Evolutionary conservation across 495 filamentous ascomycete genomes (phyloP).

Genomic region (Friedmanniomyces endolithicus): DNA sequence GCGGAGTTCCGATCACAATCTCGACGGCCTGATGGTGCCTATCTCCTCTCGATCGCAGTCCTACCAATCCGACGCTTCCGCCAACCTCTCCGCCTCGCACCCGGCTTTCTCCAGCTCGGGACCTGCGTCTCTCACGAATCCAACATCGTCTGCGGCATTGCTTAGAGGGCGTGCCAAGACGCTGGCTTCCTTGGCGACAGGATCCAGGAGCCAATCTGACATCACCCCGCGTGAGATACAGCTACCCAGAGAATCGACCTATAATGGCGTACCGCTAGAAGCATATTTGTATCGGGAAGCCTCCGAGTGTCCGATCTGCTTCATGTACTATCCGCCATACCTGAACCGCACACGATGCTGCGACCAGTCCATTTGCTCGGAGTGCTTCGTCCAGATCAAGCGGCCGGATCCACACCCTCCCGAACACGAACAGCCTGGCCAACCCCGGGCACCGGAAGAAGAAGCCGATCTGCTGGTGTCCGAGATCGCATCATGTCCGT

Average conservation of each 20-base stretch:
- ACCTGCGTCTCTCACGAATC: slow-evolving; percentile 34
- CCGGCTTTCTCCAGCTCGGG: slow-evolving; percentile 38
- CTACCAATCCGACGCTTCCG: slow-evolving; percentile 53
- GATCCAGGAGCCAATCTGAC: slow-evolving; percentile 59
- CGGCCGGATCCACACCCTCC: slow-evolving; percentile 90
- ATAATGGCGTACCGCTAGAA: slow-evolving; percentile 85
- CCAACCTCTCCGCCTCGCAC: slow-evolving; percentile 37
- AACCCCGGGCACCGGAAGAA: slow-evolving; percentile 26
- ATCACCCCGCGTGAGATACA: slow-evolving; percentile 64
- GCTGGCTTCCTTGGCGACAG: slow-evolving; percentile 63
- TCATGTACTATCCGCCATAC: slow-evolving; percentile 89
- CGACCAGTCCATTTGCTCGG: slow-evolving; percentile 93
- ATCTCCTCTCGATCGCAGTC: slow-evolving; percentile 65
- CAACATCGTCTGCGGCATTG: slow-evolving; percentile 49
- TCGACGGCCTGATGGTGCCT: slow-evolving; percentile 61
- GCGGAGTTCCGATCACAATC: slow-evolving; percentile 35
- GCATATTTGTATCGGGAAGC: slow-evolving; percentile 86
- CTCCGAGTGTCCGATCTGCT: slow-evolving; percentile 89
- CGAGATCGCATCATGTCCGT: slow-evolving; percentile 86
- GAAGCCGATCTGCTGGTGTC: slow-evolving; percentile 64
- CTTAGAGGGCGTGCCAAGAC: slow-evolving; percentile 68
- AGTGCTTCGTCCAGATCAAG: slow-evolving; percentile 99
- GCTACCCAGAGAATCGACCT: slow-evolving; percentile 69
- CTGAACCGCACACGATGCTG: slow-evolving; percentile 94
- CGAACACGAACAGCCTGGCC: slow-evolving; percentile 51